Base-by-base conservation (phyloP, 768 basidiomycete species). In the Leccinum boreale region DNA sequence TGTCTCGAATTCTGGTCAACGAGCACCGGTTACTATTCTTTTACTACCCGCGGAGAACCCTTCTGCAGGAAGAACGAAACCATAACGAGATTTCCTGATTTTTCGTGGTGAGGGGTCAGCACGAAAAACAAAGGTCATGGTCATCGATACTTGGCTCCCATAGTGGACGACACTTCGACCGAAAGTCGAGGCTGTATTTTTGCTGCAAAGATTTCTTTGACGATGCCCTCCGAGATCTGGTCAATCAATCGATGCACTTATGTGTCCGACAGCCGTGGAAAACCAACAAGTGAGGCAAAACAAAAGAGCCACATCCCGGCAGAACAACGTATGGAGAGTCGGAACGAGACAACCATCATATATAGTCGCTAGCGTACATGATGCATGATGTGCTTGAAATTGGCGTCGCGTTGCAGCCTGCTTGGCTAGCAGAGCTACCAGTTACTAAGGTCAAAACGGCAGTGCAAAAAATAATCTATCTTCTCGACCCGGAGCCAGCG, bases 201-300 rank as follows among this genome's bases (percentile, higher is more conserved):
- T 9, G 5, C n/a, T 44, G 10, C 19, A 23, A 10, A n/a, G 1
- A 15, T 50, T 65, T 24, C 23, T 45, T 59, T 19, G 67, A 36
- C 12, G 72, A 65, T 10, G 75, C 75, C 55, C 77, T 79, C 0
- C 5, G 15, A 36, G 80, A 81, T 9, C 80, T 73, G 31, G 62
- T 64, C 33, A 81, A 55, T 73, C 8, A 2, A 39, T 9, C 36
- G 17, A 5, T 39, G 17, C 79, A 76, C 59, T 75, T 77, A 33
- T 74, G 65, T 10, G 71, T 72, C 74, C 26, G 26, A 26, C 76
- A 78, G 48, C 58, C 62, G 0, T 70, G 68, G 70, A 59, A 23
- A 46, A 14, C 45, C 45, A 46, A 46, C 21, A 45, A 26, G 26
- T 8, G 6, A 26, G 1, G 26, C 26, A 26, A 26, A 26, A 26